Conservation (phyloP, 768 basidiomycete species). For the Saitozyma sp. region DNA sequence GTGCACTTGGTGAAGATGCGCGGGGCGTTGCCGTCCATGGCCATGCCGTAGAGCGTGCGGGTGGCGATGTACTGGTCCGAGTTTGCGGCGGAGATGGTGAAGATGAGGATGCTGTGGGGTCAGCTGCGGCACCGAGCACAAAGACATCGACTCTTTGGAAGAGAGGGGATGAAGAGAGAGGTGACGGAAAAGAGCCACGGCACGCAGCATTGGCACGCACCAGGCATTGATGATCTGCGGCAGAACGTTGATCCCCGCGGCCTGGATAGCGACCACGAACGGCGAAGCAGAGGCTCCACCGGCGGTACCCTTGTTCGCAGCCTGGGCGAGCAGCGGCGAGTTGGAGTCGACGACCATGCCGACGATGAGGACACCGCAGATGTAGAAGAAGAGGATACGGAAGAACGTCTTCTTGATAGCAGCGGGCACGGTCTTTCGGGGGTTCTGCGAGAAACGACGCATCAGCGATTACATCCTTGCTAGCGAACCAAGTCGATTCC, state of each 20-base stretch:
- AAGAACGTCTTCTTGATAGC: constrained; percentile 45
- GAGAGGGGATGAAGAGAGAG: background rate
- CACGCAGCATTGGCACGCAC: constrained; percentile 39
- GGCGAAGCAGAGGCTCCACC: constrained; percentile 43
- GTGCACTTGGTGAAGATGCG: constrained; percentile 59
- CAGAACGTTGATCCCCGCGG: constrained; percentile 48
- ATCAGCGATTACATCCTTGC: no score
- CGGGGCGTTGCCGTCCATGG: constrained; percentile 56
- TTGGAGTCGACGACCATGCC: constrained; percentile 77
- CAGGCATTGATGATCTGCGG: constrained; percentile 50
- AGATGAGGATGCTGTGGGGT: constrained; percentile 42
- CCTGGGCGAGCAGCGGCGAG: constrained; percentile 53
- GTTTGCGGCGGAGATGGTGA: constrained; percentile 47
- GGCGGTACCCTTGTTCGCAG: constrained; percentile 29
- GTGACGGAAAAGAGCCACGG: no score
- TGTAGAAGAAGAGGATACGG: constrained; percentile 78
- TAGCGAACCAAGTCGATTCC: no score
- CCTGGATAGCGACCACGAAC: constrained; percentile 49
- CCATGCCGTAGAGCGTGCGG: constrained; percentile 54
- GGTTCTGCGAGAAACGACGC: constrained; percentile 21
- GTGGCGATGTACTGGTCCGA: constrained; percentile 48
- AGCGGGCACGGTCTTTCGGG: constrained; percentile 37
- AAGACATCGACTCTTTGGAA: constrained; percentile 53
- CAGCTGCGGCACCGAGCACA: background rate
- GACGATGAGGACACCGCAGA: constrained; percentile 66